Conservation (phyloP, 345 rosid genomes). For the Sisymbrium irio region DNA sequence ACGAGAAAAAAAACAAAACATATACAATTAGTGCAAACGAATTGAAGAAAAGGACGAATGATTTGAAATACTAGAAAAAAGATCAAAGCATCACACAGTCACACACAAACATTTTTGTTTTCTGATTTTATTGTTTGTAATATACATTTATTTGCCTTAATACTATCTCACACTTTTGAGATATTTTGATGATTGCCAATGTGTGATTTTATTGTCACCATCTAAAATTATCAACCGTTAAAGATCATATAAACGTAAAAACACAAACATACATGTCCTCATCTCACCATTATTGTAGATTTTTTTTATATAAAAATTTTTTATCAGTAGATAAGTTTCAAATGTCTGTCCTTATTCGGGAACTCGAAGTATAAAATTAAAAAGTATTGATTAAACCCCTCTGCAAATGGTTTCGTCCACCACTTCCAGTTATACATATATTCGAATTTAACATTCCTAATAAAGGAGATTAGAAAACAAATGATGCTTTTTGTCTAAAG, state of each 20-base stretch:
- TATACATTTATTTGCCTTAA: neutral
- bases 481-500: slow-evolving; percentile 4
- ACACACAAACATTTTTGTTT: neutral
- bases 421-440: neutral
- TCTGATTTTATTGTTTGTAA: neutral
- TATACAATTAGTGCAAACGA: neutral
- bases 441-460: neutral
- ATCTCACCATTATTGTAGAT: neutral
- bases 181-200: neutral
- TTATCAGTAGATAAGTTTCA: neutral
- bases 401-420: slow-evolving; percentile 2
- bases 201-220: neutral
- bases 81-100: neutral
- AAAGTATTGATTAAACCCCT: neutral
- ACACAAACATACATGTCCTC: neutral
- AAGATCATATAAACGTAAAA: neutral
- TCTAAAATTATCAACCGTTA: neutral
- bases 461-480: neutral
- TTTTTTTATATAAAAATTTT: neutral
- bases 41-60: neutral
- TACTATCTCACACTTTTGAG: neutral
- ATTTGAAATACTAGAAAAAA: neutral
- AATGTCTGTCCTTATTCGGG: neutral
- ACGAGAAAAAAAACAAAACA: neutral
- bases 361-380: neutral